These are phyloP conservation scores for Thermoascus crustaceus DNA, from an alignment of 2,329 filamentous ascomycete species.

Conservation along the genomic window DNA sequence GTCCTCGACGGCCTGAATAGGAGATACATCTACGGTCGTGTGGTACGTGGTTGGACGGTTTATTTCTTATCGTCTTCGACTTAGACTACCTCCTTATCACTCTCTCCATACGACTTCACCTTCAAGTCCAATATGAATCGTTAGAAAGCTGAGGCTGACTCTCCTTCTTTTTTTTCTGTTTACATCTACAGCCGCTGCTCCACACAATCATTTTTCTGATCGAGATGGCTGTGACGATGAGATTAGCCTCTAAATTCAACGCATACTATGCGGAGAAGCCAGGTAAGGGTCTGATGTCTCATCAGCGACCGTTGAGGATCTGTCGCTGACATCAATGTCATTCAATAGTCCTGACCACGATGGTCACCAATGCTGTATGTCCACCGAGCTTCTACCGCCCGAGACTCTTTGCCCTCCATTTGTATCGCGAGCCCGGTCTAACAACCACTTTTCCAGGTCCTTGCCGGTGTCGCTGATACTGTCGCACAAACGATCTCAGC, in stretches of 20 bases:
- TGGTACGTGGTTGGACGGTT: constrained; percentile 25
- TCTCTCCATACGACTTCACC: neutral
- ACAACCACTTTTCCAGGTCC: constrained; percentile 45
- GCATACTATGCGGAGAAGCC: constrained; percentile 87
- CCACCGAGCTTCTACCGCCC: constrained; percentile 2
- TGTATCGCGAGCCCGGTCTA: constrained; percentile 8
- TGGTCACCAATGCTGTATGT: constrained; percentile 90
- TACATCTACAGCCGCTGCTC: constrained; percentile 62
- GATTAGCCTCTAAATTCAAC: constrained; percentile 82
- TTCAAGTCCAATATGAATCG: neutral
- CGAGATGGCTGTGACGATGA: constrained; percentile 77
- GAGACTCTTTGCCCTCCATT: neutral
- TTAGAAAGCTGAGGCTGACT: constrained; percentile 5
- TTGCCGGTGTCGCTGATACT: constrained; percentile 93
- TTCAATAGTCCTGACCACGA: constrained; percentile 77
- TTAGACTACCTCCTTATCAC: too few species aligned
- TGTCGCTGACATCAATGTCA: constrained; percentile 12
- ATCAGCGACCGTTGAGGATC: constrained; percentile 2
- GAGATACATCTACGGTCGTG: constrained; percentile 40
- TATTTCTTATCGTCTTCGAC: neutral
- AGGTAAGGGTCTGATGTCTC: constrained; percentile 43
- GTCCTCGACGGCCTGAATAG: constrained; percentile 38
- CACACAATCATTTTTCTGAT: constrained; percentile 78
- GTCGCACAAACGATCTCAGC: constrained; percentile 89
- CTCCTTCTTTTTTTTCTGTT: constrained; percentile 8